Base-by-base conservation (phyloP, 2,329 filamentous ascomycete species). In the Botrytis deweyae region DNA sequence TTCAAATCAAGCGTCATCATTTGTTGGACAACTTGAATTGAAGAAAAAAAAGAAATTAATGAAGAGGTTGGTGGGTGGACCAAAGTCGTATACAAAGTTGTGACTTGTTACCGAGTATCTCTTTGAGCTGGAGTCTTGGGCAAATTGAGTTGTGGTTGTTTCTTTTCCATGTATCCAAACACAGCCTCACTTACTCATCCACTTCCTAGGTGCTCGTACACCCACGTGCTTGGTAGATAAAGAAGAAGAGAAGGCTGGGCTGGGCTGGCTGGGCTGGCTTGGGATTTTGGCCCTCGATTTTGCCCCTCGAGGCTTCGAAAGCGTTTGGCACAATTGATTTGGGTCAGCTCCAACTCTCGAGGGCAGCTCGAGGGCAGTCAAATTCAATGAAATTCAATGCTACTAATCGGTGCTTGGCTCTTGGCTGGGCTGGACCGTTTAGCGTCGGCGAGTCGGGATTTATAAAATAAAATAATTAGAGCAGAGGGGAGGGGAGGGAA, bases 51-150 rank as follows among this genome's bases (percentile, higher is more conserved):
- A 52, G 52, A 72, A 52, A 72, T 72, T 72, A 72, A 72, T 68
- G 22, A 68, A 72, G 64, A 72, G 71, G 71, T 61, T 72, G 71
- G 66, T 42, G 40, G 63, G 71, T 72, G 71, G 63, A 40, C 55
- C 49, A 72, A 58, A 38, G 25, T 29, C 46, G 29, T 61, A 61
- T 61, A 9, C 33, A 33, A 29, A 16, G n/a, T 55, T 49, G 46
- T n/a, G n/a, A n/a, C 10, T 52, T 52, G 49, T 52, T 52, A n/a
- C 64, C 64, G 63, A 66, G 63, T 66, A 38, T 65, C 22, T 44
- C 42, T 65, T 22, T 33, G 33, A 33, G 4, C 20, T 42, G 14
- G 12, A 59, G 29, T 58, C 52, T 16, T 58, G n/a, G 58, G 58
- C 58, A 61, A 22, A 59, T 61, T 33, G 18, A 61, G 58, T 36